A percentile compares a stretch with the other conserved stretches of the same genome.
Conservation (phyloP, 2,329 filamentous ascomycete genomes). For the Neonectria magnoliae region DNA sequence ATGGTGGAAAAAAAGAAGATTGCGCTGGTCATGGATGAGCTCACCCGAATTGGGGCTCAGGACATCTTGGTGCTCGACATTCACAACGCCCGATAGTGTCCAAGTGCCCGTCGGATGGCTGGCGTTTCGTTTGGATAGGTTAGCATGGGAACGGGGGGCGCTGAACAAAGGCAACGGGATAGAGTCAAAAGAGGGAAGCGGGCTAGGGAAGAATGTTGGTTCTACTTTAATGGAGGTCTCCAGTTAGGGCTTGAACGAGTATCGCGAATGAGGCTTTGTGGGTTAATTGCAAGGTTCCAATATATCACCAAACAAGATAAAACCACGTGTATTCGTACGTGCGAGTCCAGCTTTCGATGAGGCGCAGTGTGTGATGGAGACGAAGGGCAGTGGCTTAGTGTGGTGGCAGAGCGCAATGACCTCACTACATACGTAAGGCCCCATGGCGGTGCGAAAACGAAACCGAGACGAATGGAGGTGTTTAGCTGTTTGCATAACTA, state of each 20-base stretch:
- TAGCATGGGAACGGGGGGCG: slow-evolving; percentile 26
- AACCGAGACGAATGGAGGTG: background rate
- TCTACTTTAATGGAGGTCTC: slow-evolving; percentile 36
- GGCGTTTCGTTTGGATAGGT: slow-evolving; percentile 24
- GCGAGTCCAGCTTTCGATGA: background rate
- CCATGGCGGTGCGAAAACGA: background rate
- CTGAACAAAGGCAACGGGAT: slow-evolving; percentile 31
- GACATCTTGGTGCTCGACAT: slow-evolving; percentile 90
- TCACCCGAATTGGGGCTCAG: slow-evolving; percentile 78
- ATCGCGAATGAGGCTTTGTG: background rate
- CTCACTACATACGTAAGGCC: slow-evolving; percentile 9
- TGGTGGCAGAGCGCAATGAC: background rate
- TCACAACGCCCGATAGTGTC: slow-evolving; percentile 73
- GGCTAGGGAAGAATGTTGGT: slow-evolving; percentile 19
- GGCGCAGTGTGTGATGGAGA: background rate
- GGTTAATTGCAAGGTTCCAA: background rate
- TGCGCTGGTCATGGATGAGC: slow-evolving; percentile 85
- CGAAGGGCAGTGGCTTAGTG: slow-evolving; percentile 11
- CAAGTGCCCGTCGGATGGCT: slow-evolving; percentile 19
- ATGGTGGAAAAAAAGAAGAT: slow-evolving; percentile 94
- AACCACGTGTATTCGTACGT: background rate
- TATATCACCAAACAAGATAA: background rate
- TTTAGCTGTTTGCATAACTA: background rate
- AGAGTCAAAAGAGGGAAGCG: slow-evolving; percentile 20
- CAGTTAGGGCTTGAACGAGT: slow-evolving; percentile 23